These are phyloP conservation scores for Candida mattraensis DNA, from an alignment of 805 yeast species.

Conservation along the genomic window DNA sequence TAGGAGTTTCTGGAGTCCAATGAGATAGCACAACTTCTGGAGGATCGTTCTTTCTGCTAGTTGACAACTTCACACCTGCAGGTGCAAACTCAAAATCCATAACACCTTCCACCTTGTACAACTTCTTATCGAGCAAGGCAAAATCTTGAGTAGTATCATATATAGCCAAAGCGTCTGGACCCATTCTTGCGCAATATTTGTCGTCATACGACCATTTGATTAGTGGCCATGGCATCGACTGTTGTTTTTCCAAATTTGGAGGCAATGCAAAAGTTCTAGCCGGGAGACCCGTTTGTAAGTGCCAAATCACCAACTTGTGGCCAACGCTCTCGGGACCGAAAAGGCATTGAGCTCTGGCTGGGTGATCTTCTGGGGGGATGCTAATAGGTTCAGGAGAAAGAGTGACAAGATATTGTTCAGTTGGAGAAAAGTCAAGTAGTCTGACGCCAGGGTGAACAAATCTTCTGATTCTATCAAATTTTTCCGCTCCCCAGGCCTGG, in stretches of 20 bases:
- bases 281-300: conserved; percentile 76
- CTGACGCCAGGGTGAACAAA: conserved; percentile 88
- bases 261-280: conserved; percentile 90
- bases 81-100: conserved; percentile 96
- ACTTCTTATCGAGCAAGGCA: conserved; percentile 81
- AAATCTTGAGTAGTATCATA: conserved; percentile 75
- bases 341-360: conserved; percentile 69
- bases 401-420: conserved; percentile 86
- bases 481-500: conserved; percentile 92
- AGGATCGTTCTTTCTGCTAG: conserved; percentile 48
- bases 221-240: conserved; percentile 89
- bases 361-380: conserved; percentile 63
- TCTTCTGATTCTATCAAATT: conserved; percentile 69
- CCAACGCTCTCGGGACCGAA: conserved; percentile 88
- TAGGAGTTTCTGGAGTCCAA: conserved; percentile 92
- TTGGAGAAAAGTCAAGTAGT: conserved; percentile 88
- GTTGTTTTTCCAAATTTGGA: conserved; percentile 63
- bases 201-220: conserved; percentile 95
- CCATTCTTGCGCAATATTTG: conserved; percentile 90
- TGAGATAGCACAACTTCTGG: conserved; percentile 73
- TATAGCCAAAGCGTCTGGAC: conserved; percentile 88
- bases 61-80: conserved; percentile 68
- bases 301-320: conserved; percentile 93
- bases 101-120: conserved; percentile 78
- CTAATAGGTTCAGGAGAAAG: conserved; percentile 83